phyloP scores from a whole-genome alignment of 805 yeast species.

The Maudiozyma saulgeensis region DNA sequence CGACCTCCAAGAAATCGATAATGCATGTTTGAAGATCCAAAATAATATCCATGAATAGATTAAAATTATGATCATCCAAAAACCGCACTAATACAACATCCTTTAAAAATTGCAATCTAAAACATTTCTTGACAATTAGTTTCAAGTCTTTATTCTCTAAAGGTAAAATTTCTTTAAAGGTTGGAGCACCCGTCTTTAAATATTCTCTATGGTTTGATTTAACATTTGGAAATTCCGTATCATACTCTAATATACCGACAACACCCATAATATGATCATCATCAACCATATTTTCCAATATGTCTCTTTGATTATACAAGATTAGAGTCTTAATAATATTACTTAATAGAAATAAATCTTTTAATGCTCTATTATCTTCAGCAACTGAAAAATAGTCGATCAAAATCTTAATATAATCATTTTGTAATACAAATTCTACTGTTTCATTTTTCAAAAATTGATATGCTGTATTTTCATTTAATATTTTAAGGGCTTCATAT shows the following conservation, averaged over 20 bases:
- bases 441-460: slow-evolving; percentile 50
- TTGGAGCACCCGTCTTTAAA: slow-evolving; percentile 39
- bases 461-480: slow-evolving; percentile 54
- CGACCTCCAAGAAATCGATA: slow-evolving; percentile 26
- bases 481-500: slow-evolving; percentile 41
- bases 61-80: slow-evolving; percentile 71
- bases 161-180: slow-evolving; percentile 64
- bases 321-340: slow-evolving; percentile 64
- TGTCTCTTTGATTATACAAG: slow-evolving; percentile 57
- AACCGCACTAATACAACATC: slow-evolving; percentile 79
- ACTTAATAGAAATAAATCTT: slow-evolving; percentile 55
- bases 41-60: slow-evolving; percentile 42
- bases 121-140: slow-evolving; percentile 60
- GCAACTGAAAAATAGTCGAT: slow-evolving; percentile 44
- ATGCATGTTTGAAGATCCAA: slow-evolving; percentile 26
- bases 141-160: slow-evolving; percentile 41
- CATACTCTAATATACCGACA: slow-evolving; percentile 80
- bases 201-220: slow-evolving; percentile 75
- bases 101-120: slow-evolving; percentile 67
- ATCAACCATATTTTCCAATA: slow-evolving; percentile 48
- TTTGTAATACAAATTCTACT: slow-evolving; percentile 45
- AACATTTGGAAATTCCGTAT: slow-evolving; percentile 70
- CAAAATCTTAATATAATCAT: slow-evolving; percentile 44
- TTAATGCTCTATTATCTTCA: slow-evolving; percentile 44
- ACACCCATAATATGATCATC: slow-evolving; percentile 48